phyloP scores from a whole-genome alignment of 2,329 filamentous ascomycete species.

The Botryotinia narcissicola region DNA sequence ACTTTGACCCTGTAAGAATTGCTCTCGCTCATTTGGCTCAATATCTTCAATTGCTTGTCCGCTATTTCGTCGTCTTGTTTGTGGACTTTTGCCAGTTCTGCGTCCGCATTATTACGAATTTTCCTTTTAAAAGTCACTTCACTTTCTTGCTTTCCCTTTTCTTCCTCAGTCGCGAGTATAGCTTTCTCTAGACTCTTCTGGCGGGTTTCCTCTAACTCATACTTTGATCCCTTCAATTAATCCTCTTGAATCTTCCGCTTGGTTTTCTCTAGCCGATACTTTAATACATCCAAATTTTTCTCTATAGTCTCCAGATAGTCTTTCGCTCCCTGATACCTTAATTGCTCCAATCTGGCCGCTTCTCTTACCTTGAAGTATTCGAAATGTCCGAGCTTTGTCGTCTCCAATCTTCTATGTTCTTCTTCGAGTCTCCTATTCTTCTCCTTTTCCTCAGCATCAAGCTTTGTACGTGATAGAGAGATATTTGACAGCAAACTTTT shows the following conservation, averaged over 20 bases:
- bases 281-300: too few species aligned
- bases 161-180: not conserved
- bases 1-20: not conserved
- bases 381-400: rapidly evolving
- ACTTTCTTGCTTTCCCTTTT: not conserved
- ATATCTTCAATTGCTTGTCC: rapidly evolving
- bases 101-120: not conserved
- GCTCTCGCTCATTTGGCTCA: not conserved
- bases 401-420: not conserved
- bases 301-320: too few species aligned
- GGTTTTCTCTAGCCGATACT: too few species aligned
- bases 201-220: too few species aligned
- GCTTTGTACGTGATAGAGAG: not conserved
- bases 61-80: not conserved
- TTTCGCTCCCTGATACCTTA: not conserved
- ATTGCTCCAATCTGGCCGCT: rapidly evolving
- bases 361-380: not conserved
- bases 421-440: not conserved
- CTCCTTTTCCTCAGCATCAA: not conserved
- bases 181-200: too few species aligned
- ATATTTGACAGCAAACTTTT: not conserved
- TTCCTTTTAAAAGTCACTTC: rapidly evolving
- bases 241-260: too few species aligned
- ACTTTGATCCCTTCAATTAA: too few species aligned
- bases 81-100: rapidly evolving